These are phyloP conservation scores for Cryphonectria naterciae DNA, from an alignment of 2,329 filamentous ascomycete genomes.

Conservation along the genomic window DNA sequence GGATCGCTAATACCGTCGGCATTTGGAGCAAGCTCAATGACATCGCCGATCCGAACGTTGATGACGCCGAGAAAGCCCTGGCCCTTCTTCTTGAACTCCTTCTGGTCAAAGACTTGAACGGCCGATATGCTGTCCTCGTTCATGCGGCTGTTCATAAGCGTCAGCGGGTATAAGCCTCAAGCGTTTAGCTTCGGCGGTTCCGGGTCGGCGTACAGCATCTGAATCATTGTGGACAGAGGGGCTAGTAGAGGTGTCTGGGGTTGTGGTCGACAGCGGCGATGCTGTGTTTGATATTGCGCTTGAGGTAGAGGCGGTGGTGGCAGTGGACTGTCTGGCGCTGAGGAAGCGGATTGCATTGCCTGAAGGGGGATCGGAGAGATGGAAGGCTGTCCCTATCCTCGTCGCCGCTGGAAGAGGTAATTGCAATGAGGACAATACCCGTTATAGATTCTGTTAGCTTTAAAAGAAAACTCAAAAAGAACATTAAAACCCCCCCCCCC, in stretches of 20 bases:
- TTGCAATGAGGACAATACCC: too few species aligned
- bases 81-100: constrained; percentile 99
- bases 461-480: too few species aligned
- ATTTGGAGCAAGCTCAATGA: constrained; percentile 86
- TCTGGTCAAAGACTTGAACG: constrained; percentile 98
- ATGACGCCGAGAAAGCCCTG: constrained; percentile 98
- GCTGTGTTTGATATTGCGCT: background rate
- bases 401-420: too few species aligned
- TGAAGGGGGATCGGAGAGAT: too few species aligned
- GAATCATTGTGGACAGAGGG: constrained; percentile 48
- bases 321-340: constrained; percentile 24
- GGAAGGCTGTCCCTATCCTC: too few species aligned
- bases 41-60: constrained; percentile 93
- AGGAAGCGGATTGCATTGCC: constrained; percentile 70
- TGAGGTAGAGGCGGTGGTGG: background rate
- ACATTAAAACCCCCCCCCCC: too few species aligned
- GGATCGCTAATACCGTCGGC: constrained; percentile 72
- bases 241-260: constrained; percentile 36
- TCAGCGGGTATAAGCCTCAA: constrained; percentile 27
- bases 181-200: background rate
- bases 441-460: too few species aligned
- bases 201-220: constrained; percentile 68
- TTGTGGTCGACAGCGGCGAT: background rate
- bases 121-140: constrained; percentile 96
- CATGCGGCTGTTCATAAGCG: constrained; percentile 66